These are phyloP conservation scores for Clavariopsis aquatica DNA, from an alignment of 495 filamentous ascomycete species.

Conservation along the genomic window DNA sequence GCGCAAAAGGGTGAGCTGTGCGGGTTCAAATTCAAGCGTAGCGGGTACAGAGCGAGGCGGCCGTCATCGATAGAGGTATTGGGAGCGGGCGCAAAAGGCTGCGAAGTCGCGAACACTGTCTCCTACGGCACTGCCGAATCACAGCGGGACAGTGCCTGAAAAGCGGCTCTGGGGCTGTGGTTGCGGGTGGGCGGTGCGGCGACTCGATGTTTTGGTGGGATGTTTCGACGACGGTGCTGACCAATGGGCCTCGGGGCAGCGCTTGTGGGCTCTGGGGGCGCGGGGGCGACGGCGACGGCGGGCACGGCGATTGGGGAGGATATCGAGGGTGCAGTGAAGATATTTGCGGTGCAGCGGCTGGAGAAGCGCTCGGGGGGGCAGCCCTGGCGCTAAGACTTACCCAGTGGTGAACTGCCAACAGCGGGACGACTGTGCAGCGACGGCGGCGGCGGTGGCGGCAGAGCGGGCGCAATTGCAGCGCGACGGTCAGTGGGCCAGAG, in stretches of 20 bases:
- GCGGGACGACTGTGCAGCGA: too few relatives aligned
- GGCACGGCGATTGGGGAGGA: constrained; percentile 24
- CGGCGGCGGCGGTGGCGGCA: constrained; percentile 10
- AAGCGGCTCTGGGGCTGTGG: constrained; percentile 17
- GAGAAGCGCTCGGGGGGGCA: constrained; percentile 35
- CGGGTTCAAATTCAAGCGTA: neutral
- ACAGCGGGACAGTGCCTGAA: constrained; percentile 26
- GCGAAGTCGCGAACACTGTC: neutral
- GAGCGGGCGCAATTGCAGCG: constrained; percentile 2
- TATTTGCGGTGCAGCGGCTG: constrained; percentile 32
- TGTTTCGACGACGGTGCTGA: constrained; percentile 20
- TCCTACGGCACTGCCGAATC: constrained; percentile 15
- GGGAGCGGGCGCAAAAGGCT: constrained; percentile 27
- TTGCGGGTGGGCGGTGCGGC: neutral
- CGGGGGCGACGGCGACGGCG: neutral
- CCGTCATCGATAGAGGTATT: neutral
- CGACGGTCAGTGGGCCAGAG: neutral
- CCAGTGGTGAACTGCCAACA: constrained; percentile 22
- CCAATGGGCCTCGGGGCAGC: constrained; percentile 32
- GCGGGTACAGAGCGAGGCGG: constrained; percentile 1
- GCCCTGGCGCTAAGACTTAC: constrained; percentile 39
- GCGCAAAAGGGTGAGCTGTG: constrained; percentile 1
- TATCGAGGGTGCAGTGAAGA: constrained; percentile 11
- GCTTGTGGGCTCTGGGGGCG: constrained; percentile 32
- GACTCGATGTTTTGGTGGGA: constrained; percentile 27